Conservation (phyloP, 2,329 filamentous ascomycete species). For the Metarhizium robertsii region DNA sequence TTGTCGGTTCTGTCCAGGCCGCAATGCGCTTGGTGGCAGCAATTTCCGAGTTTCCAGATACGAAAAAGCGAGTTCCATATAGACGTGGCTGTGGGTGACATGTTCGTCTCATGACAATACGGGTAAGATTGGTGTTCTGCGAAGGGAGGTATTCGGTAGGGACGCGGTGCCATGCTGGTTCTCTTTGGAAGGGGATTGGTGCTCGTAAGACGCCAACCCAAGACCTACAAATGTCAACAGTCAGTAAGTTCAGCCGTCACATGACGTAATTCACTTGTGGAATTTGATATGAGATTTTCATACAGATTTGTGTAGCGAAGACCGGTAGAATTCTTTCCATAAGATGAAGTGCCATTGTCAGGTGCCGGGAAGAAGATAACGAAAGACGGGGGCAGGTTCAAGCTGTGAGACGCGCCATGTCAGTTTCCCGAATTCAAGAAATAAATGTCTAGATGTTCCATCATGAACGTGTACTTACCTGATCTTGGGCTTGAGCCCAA, state of each 20-base stretch:
- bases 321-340: not conserved
- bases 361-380: constrained; percentile 16
- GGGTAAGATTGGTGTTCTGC: constrained; percentile 6
- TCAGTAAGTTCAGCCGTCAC: not conserved
- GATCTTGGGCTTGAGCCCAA: constrained; percentile 7
- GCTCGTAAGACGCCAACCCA: constrained; percentile 14
- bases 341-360: constrained; percentile 1
- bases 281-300: not conserved
- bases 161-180: constrained; percentile 23
- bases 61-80: not conserved
- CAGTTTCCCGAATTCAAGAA: constrained; percentile 7
- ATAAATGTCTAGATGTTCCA: not conserved
- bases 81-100: constrained; percentile 5
- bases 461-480: constrained; percentile 6
- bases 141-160: constrained; percentile 14
- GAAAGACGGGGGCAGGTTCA: constrained; percentile 15
- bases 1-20: constrained; percentile 1
- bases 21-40: not conserved
- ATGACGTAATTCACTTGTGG: not conserved
- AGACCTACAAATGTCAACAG: constrained; percentile 8
- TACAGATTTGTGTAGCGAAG: not conserved
- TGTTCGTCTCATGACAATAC: constrained; percentile 25
- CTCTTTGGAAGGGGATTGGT: constrained; percentile 12
- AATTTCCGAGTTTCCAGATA: not conserved
- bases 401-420: constrained; percentile 12